Base-by-base conservation (phyloP, 805 yeast genomes). In the Maudiozyma pseudohumilis region DNA sequence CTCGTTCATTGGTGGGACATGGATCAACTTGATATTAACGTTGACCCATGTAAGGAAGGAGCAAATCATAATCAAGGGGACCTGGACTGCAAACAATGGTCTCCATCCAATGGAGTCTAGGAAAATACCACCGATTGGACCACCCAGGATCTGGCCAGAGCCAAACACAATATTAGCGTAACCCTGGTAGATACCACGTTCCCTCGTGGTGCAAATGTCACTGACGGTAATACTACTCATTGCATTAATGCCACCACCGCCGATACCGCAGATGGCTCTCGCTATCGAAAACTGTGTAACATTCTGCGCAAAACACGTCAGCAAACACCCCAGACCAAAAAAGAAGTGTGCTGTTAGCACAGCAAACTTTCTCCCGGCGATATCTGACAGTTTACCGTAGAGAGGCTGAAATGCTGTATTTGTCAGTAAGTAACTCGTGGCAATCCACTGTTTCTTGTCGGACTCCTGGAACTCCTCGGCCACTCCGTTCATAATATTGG, bases 171-270 rank as follows among this genome's bases (percentile, higher is more conserved):
- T 66, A 54, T 84, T 85, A 15, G 85, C 87, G 44, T 81, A 63
- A 1, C 95, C 95, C 58, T 86, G 95, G 57, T 72, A 83, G 24
- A 82, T 56, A 2, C 94, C 94, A 34, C 96, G 66, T 39, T 81
- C 76, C 41, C 88, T 68, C 35, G 80, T 67, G 0, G 92, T 77
- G 20, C 87, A 78, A 33, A 84, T 64, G 57, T 86, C 95, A 20
- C 84, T 74, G 48, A 80, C 70, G 2, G 87, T 70, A 40, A 86
- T 80, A 6, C 94, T 78, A 13, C 84, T 72, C 47, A 85, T 63
- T 0, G 88, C 70, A 35, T 79, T 74, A 51, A 86, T 72, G 1
- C 95, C 95, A 5, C 94, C 92, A n/a, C 94, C 95, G 10, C 95
- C 95, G 39, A 82, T 70, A 15, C 96, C 96, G 19, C 94, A 77